Conservation (phyloP, 495 filamentous ascomycete species). For the Trichoderma gamsii region DNA sequence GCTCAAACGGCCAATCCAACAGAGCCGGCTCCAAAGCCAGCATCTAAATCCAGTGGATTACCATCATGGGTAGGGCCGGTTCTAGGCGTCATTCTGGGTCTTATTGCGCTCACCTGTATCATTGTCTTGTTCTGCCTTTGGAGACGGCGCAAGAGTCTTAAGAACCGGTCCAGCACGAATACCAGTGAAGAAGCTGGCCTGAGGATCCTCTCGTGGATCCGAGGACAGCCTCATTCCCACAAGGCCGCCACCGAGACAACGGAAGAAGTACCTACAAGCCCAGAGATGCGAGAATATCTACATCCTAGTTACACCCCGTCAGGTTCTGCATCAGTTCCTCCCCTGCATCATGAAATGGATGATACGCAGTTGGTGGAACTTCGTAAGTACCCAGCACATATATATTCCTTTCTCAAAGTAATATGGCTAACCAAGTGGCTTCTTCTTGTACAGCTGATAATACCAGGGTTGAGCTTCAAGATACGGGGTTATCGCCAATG, state of each 20-base stretch:
- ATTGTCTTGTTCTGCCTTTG: constrained; percentile 50
- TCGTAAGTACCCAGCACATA: constrained; percentile 29
- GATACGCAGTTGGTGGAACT: constrained; percentile 39
- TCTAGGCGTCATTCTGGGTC: constrained; percentile 59
- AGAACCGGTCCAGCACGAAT: constrained; percentile 33
- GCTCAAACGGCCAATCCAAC: constrained; percentile 26
- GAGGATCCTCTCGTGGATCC: constrained; percentile 42
- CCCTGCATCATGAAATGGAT: constrained; percentile 33
- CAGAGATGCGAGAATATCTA: constrained; percentile 19
- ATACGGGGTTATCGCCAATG: constrained; percentile 24
- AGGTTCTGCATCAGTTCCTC: constrained; percentile 4
- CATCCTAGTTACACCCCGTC: not conserved
- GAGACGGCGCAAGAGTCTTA: constrained; percentile 40
- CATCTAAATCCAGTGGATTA: constrained; percentile 32
- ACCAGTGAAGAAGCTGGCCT: constrained; percentile 40
- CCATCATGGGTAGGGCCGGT: constrained; percentile 59
- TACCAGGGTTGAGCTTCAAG: constrained; percentile 31
- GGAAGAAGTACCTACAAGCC: constrained; percentile 34
- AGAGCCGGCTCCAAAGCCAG: not conserved
- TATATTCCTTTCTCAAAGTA: not conserved
- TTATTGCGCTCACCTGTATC: constrained; percentile 51
- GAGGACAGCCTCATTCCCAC: constrained; percentile 27
- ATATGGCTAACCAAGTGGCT: not conserved
- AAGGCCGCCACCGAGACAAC: constrained; percentile 45
- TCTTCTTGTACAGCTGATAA: constrained; percentile 28